Evolutionary conservation across 306 rosid species (phyloP), one percentile per base, ranked within the genome.

Genomic region (Quercus agrifolia): DNA sequence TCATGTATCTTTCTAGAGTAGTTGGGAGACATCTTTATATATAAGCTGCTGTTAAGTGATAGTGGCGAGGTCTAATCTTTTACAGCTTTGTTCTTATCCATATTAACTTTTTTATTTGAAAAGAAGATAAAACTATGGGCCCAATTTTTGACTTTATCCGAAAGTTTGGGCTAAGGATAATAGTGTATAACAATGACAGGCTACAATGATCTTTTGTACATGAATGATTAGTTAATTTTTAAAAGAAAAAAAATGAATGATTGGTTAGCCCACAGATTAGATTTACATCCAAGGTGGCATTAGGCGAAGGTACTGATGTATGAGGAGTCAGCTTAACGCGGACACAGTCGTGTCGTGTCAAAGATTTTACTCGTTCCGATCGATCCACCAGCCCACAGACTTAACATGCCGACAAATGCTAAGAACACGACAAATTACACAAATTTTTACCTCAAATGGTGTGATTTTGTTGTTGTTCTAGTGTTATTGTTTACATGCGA

Each of bases 41-140:
- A 62, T n/a, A 12, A 1, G 17, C 54, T 49, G 54, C 54, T 49
- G 4, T 0, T 13, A 11, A 11, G 9, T 15, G 38, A 15, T 4
- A n/a, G 5, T 20, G 70, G 71, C 11, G 55, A 58, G 76, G n/a
- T 25, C 77, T 59, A 6, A 55, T 76, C 78, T 46, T 68, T 77
- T 8, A 19, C 77, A 0, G 54, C 44, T 70, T 74, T 74, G 90
- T 12, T 64, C 91, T 91, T 81, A 85, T 77, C 90, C 64, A 31
- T 4, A 8, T 44, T 76, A 44, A 1, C 6, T 13, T 33, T 74
- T 62, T 27, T 67, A 30, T 68, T 3, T 3, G 2, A 12, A 67
- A 51, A 61, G 20, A 12, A 6, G 27, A 27, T 2, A 64, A 31
- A 15, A 21, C 49, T 30, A 18, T 6, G 10, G 70, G 19, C 9